These are phyloP conservation scores for Phlyctochytrium bullatum DNA, from an alignment of 192 early-diverging fungal genomes.

Conservation along the genomic window DNA sequence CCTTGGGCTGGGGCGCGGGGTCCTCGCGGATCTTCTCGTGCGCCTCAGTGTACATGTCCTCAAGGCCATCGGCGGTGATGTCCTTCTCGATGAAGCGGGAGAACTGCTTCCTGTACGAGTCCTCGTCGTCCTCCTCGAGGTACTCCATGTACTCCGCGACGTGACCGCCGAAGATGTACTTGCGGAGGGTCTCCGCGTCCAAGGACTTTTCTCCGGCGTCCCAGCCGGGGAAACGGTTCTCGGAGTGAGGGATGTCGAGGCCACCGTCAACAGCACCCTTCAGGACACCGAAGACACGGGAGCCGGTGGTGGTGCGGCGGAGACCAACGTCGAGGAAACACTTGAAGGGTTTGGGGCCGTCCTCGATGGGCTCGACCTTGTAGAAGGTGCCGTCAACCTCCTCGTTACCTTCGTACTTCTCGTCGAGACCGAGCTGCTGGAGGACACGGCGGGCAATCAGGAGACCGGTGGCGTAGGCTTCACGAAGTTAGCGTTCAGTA, in stretches of 20 bases:
- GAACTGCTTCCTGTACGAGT: constrained; percentile 95
- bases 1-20: constrained; percentile 67
- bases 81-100: constrained; percentile 87
- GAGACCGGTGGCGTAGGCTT: constrained; percentile 96
- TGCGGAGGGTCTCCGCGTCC: constrained; percentile 88
- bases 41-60: constrained; percentile 91
- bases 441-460: constrained; percentile 94
- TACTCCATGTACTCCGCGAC: constrained; percentile 97
- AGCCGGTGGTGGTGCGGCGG: constrained; percentile 94
- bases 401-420: constrained; percentile 94
- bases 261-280: constrained; percentile 99
- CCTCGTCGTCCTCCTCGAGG: constrained; percentile 99
- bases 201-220: constrained; percentile 82
- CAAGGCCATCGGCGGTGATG: constrained; percentile 83
- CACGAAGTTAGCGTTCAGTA: background rate
- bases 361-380: constrained; percentile 81
- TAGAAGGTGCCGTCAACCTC: constrained; percentile 85
- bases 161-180: constrained; percentile 98
- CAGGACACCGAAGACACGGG: constrained; percentile 94
- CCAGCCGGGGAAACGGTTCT: constrained; percentile 97
- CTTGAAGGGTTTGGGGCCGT: constrained; percentile 97
- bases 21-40: constrained; percentile 94
- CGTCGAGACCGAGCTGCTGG: constrained; percentile 88
- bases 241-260: constrained; percentile 92
- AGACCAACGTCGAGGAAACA: constrained; percentile 97